Base-by-base conservation (phyloP, 371 early-diverging fungal species). In the Mortierella sp. region DNA sequence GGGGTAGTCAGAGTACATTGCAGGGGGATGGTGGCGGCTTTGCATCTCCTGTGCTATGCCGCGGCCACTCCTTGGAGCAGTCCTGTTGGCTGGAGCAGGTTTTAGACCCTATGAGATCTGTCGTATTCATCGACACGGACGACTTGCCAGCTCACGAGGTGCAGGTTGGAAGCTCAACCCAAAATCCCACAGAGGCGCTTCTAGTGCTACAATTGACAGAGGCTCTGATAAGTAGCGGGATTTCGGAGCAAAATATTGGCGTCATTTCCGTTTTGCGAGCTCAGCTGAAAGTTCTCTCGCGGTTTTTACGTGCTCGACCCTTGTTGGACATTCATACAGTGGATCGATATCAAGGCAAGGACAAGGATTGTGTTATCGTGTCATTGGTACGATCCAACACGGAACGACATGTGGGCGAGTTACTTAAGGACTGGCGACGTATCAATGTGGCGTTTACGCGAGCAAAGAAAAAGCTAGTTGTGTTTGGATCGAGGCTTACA, bases 381-480 rank as follows among this genome's bases (percentile, higher is more conserved):
- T 98, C 96, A 32, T 89, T 96, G 68, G 99, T 96, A 58, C 91
- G 97, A 52, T 95, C 90, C 72, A 98, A 96, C 86, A 60, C 77
- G 0, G 84, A 88, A 4, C 87, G 85, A 61, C 92, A 90, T 66
- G 95, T 92, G 10, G 98, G 98, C 35, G 96, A 97, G 43, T 84
- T 99, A 16, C 83, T 99, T 52, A 87, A 90, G 68, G 97, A 97
- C 76, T 97, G 96, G 95, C 90, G 96, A 37, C 92, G 99, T 28
- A 86, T 99, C 72, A 99, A 99, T 83, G 99, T 99, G 12, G 99
- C 99, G 0, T 87, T 99, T 47, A 99, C 99, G 5, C 87, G 99
- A 51, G 98, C 99, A 0, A 94, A 93, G 73, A 80, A 77, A 45
- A 97, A 98, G 75, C 80, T 99, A n/a, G 90, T 98, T 43, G 83